Percentiles rank a stretch among this genome's conserved stretches.
Conservation (phyloP, 495 filamentous ascomycete genomes). For the Penicillium canescens region DNA sequence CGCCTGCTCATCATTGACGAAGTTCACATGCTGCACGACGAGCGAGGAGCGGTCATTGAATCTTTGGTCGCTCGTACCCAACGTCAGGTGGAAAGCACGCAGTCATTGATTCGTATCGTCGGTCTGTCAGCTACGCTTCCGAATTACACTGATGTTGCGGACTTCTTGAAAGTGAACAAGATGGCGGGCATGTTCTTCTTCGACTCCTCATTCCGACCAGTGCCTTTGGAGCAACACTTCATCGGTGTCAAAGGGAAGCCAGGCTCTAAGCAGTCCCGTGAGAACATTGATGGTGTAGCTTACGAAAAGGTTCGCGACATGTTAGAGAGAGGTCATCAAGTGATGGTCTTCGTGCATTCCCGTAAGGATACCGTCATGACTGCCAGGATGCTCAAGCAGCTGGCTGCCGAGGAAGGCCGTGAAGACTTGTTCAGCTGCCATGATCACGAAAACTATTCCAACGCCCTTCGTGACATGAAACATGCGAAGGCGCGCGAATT, state of each 20-base stretch:
- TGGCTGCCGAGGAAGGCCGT: conserved; percentile 77
- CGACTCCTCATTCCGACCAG: conserved; percentile 90
- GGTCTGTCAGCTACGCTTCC: conserved; percentile 94
- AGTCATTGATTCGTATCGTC: conserved; percentile 93
- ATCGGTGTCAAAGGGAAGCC: conserved; percentile 93
- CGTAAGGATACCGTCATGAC: conserved; percentile 90
- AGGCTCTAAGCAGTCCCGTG: conserved; percentile 71
- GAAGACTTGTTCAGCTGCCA: conserved; percentile 68
- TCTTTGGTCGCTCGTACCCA: conserved; percentile 92
- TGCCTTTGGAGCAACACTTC: conserved; percentile 97
- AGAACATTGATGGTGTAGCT: conserved; percentile 81
- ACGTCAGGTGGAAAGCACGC: conserved; percentile 95
- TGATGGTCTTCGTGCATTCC: conserved; percentile 99
- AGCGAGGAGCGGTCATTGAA: conserved; percentile 92
- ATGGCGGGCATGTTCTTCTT: conserved; percentile 96
- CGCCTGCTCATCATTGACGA: conserved; percentile 96
- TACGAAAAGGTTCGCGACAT: conserved; percentile 97
- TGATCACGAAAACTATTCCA: conserved; percentile 72
- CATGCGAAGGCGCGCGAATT: conserved; percentile 80
- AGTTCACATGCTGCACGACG: conserved; percentile 99
- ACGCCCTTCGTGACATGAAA: conserved; percentile 78
- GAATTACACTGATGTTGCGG: conserved; percentile 94
- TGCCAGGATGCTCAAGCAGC: conserved; percentile 80
- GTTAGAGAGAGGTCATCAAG: conserved; percentile 83
- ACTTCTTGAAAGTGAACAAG: conserved; percentile 94